Percentiles rank a stretch among this genome's conserved stretches.
Conservation (phyloP, 352 stramenopile species). For the Phytophthora agathidicida region DNA sequence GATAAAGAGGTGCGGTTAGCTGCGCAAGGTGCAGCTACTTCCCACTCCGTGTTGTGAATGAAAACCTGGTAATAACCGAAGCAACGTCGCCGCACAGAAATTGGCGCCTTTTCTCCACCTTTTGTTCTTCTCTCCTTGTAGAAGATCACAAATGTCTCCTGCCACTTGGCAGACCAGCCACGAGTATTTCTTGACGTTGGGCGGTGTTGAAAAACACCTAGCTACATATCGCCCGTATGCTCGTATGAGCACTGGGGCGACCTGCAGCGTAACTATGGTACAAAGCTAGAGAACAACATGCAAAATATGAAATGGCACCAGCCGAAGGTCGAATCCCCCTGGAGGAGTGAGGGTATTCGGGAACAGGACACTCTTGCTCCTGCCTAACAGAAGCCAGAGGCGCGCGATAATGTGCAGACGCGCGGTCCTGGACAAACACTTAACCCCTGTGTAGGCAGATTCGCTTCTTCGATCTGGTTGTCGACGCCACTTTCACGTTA, state of each 20-base stretch:
- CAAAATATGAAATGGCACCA: slow-evolving; percentile 42
- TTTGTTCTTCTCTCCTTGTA: slow-evolving; percentile 1
- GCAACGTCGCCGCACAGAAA: neutral
- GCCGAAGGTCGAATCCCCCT: slow-evolving; percentile 25
- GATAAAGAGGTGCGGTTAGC: neutral
- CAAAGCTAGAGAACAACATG: slow-evolving; percentile 58
- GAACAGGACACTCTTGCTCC: slow-evolving; percentile 24
- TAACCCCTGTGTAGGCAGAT: slow-evolving; percentile 6
- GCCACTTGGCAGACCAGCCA: slow-evolving; percentile 48
- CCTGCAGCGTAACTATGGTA: slow-evolving; percentile 65
- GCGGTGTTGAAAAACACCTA: slow-evolving; percentile 92
- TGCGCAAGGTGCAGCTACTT: neutral
- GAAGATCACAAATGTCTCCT: slow-evolving; percentile 20
- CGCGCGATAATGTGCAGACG: slow-evolving; percentile 18
- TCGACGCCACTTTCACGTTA: slow-evolving; percentile 44
- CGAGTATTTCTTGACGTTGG: slow-evolving; percentile 42
- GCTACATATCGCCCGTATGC: slow-evolving; percentile 31
- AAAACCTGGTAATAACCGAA: slow-evolving; percentile 17
- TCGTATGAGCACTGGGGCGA: slow-evolving; percentile 18
- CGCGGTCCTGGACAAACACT: slow-evolving; percentile 12
- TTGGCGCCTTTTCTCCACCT: neutral
- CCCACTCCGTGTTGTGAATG: neutral
- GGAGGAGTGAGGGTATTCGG: slow-evolving; percentile 7
- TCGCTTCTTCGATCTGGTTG: slow-evolving; percentile 28
- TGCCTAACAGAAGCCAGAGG: slow-evolving; percentile 33